These are phyloP conservation scores for Ophiobolus disseminans DNA, from an alignment of 2,329 filamentous ascomycete genomes.

Conservation along the genomic window DNA sequence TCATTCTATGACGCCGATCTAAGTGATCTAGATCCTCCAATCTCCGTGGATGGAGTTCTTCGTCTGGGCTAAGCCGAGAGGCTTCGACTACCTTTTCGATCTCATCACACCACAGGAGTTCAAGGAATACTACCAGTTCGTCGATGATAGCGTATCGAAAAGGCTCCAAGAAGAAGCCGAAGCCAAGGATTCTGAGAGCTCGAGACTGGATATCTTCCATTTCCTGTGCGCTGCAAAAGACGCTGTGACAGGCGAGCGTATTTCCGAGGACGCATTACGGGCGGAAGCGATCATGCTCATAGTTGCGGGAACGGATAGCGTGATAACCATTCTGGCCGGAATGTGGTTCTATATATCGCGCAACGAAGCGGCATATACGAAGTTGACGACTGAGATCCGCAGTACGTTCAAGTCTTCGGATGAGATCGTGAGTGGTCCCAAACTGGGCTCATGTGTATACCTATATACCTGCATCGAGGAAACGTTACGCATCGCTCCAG, in stretches of 20 bases:
- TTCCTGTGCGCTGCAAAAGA: conserved; percentile 52
- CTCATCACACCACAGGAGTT: no score
- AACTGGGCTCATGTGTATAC: conserved; percentile 28
- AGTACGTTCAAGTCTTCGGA: conserved; percentile 17
- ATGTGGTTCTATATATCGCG: conserved; percentile 49
- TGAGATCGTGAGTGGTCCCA: conserved; percentile 26
- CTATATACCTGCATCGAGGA: conserved; percentile 45
- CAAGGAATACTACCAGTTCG: conserved; percentile 42
- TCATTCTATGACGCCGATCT: no score
- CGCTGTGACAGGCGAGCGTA: conserved; percentile 37
- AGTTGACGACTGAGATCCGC: conserved; percentile 24
- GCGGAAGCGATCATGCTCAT: conserved; percentile 50
- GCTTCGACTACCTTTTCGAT: no score
- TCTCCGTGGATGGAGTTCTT: no score
- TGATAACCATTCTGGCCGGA: conserved; percentile 40
- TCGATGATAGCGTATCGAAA: conserved; percentile 44
- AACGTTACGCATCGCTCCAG: conserved; percentile 39
- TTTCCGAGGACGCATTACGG: conserved; percentile 48
- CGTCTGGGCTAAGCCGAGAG: no score
- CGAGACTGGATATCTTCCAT: conserved; percentile 52
- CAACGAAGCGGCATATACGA: conserved; percentile 33
- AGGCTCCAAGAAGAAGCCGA: conserved; percentile 13
- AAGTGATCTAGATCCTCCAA: no score
- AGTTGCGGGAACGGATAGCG: conserved; percentile 42
- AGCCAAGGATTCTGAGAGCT: conserved; percentile 1